Evolutionary conservation across 1,139 yeast species (phyloP), one percentile per base, ranked within the genome.

Genomic region (Protomyces lactucae-debilis): DNA sequence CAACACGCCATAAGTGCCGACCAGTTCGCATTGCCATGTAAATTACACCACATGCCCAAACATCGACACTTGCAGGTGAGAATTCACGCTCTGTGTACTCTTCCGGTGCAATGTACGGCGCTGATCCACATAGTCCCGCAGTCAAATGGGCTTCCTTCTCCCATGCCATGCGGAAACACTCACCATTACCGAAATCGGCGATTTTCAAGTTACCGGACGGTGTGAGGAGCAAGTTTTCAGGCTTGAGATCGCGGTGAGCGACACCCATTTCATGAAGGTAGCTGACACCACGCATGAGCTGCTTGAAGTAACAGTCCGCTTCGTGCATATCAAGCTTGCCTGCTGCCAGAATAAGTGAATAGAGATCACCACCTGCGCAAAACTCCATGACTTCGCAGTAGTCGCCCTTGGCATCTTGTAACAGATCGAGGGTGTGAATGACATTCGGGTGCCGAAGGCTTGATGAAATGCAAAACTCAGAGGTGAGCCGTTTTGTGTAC

Each of bases 11-110:
- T 66, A 93, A 77, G 72, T 92, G 96, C 65, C 96, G 81, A 1
- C 98, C 99, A 0, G 97, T 89, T 72, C 98, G 82, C 98, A 93
- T 92, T 9, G 97, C 97, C 97, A 93, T 91, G 75, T 92, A 93
- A 55, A 93, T 89, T 23, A 93, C 95, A 60, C 98, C 99, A 75
- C 95, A 87, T 0, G 98, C 88, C 99, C 99, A 93, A 56, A 93
- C 85, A 75, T 93, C 98, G 10, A 91, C 95, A 18, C 93, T 84
- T 56, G 98, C 78, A 1, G 98, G 95, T 74, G 93, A 98, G 74
- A 89, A 93, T 70, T 86, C 86, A 52, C 80, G 78, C 57, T 82
- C 83, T 1, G 82, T 81, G 73, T 86, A 93, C 74, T 91, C 97
- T 76, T 93, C 99, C 0, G 99, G 98, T 0, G 98, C 97, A 73